These are phyloP conservation scores for Incumbomyces delicatus DNA, from an alignment of 2,329 filamentous ascomycete species.

Conservation along the genomic window DNA sequence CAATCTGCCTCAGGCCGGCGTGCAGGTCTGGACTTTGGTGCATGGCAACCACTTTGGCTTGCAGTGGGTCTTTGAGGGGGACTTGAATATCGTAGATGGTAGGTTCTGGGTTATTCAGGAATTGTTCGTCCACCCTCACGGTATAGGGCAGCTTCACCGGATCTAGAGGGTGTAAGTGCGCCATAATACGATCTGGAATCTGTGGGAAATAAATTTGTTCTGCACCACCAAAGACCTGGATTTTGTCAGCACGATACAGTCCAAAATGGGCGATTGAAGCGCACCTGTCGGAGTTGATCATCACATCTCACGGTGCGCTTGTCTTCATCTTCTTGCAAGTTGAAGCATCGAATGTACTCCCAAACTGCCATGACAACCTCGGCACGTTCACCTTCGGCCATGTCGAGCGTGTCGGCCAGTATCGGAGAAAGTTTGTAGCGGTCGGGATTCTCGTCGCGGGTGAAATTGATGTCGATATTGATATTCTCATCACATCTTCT, in stretches of 20 bases:
- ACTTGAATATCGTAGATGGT: conserved; percentile 89
- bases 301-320: conserved; percentile 89
- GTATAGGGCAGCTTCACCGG: conserved; percentile 83
- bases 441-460: conserved; percentile 75
- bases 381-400: conserved; percentile 73
- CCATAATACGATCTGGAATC: conserved; percentile 68
- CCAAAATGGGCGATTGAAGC: conserved; percentile 20
- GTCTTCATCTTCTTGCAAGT: conserved; percentile 87
- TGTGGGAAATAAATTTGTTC: conserved; percentile 78
- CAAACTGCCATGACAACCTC: conserved; percentile 86
- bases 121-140: conserved; percentile 80
- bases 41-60: conserved; percentile 54
- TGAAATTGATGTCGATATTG: conserved; percentile 81
- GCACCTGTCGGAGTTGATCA: conserved; percentile 64
- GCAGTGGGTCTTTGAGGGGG: conserved; percentile 71
- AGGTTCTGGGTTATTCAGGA: conserved; percentile 60
- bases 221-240: conserved; percentile 57
- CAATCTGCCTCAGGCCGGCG: conserved; percentile 64
- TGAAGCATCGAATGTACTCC: conserved; percentile 84
- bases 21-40: conserved; percentile 62
- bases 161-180: conserved; percentile 67
- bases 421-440: conserved; percentile 69
- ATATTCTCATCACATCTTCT: conserved; percentile 84
- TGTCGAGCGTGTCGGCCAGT: conserved; percentile 75
- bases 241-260: background rate